A percentile compares a stretch with the other conserved stretches of the same genome.
phyloP scores from a whole-genome alignment of 345 rosid species.

The Lumnitzera littorea region DNA sequence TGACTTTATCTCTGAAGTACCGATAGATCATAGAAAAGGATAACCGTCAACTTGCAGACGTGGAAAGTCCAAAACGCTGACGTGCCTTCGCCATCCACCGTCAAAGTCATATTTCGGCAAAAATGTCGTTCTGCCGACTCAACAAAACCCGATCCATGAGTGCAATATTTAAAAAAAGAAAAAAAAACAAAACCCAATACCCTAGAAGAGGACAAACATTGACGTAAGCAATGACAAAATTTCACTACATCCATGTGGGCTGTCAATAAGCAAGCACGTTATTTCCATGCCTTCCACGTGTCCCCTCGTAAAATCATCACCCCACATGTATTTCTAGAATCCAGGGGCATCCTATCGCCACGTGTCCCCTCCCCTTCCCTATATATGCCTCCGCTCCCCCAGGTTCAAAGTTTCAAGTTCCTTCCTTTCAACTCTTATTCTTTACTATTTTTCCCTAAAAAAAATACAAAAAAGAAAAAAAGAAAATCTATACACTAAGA shows the following conservation, averaged over 20 bases:
- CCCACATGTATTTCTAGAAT: slow-evolving; percentile 41
- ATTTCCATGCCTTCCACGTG: slow-evolving; percentile 49
- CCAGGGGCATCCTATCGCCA: slow-evolving; percentile 20
- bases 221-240: slow-evolving; percentile 91
- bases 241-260: slow-evolving; percentile 20
- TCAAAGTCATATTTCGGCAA: too few relatives aligned
- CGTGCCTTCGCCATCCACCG: too few relatives aligned
- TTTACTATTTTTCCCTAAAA: not conserved
- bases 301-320: slow-evolving; percentile 19
- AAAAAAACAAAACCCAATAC: slow-evolving; percentile 8
- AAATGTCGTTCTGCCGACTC: too few relatives aligned
- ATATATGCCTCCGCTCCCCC: slow-evolving; percentile 41
- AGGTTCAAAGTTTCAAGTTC: slow-evolving; percentile 58
- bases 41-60: too few relatives aligned
- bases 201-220: slow-evolving; percentile 43
- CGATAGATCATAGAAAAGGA: too few relatives aligned
- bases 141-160: too few relatives aligned
- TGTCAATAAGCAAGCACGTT: slow-evolving; percentile 29
- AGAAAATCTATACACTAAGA: not conserved
- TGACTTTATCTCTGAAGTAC: too few relatives aligned
- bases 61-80: too few relatives aligned
- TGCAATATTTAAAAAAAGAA: too few relatives aligned
- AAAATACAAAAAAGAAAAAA: not conserved
- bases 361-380: slow-evolving; percentile 25
- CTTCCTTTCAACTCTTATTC: slow-evolving; percentile 24